Base-by-base conservation (phyloP, 495 filamentous ascomycete species). In the Diplogelasinospora grovesii region DNA sequence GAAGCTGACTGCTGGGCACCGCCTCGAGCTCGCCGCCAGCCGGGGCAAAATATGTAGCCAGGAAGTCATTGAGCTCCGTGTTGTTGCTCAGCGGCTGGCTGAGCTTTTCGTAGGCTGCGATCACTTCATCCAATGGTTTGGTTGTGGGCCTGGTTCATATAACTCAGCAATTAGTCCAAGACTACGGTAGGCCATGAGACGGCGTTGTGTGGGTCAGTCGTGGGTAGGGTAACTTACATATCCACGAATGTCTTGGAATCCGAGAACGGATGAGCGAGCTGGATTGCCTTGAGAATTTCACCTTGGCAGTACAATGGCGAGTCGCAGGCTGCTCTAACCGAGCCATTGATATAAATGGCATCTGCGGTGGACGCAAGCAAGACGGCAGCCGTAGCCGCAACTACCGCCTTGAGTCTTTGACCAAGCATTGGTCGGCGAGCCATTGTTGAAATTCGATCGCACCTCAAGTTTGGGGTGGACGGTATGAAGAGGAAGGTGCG, bases 201-300 rank as follows among this genome's bases (percentile, higher is more conserved):
- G n/a, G n/a, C n/a, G n/a, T n/a, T n/a, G 30, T 5, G 21, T 33
- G 30, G 3, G 22, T 24, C 13, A 39, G 9, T 5, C 22, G 18
- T 13, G 25, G 27, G 10, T 16, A 9, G 23, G 28, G 36, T 24
- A 8, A 56, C 54, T 60, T 63, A 71, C 69, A 73, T 59, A 51
- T 73, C 69, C 32, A 73, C 69, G 35, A 70, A 73, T 18, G 66
- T 71, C 57, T 73, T 73, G 33, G 66, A 70, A 53, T 73, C 69
- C 10, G 57, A 48, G 42, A 73, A 73, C 16, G 69, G 69, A 8
- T 40, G 56, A 5, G 69, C 69, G 8, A 71, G 57, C 53, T 73
- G 61, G 39, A 73, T 62, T 18, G 64, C 61, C 34, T 64, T 61
- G 13, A 73, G 53, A 24, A 73, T 52, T 4, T 71, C 68, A 20